phyloP scores from a whole-genome alignment of 2,329 filamentous ascomycete genomes.

The Bertia moriformis region DNA sequence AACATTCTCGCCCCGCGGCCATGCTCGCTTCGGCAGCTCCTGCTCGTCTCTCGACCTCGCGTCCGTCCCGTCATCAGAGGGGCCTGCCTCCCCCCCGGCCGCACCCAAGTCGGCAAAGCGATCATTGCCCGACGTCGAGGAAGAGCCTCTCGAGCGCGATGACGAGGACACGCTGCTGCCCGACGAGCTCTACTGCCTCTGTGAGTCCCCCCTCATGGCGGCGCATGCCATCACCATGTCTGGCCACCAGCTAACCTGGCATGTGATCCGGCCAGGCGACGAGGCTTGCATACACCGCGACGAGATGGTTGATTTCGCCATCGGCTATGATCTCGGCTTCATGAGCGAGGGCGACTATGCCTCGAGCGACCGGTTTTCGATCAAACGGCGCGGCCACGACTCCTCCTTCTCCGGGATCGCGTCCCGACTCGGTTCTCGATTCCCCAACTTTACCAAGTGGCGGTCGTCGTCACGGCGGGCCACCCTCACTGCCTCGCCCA shows the following conservation, averaged over 20 bases:
- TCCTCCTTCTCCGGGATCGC: slow-evolving; percentile 47
- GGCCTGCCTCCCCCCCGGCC: slow-evolving; percentile 12
- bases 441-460: slow-evolving; percentile 36
- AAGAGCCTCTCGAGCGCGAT: background rate
- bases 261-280: slow-evolving; percentile 31
- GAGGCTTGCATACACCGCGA: slow-evolving; percentile 42
- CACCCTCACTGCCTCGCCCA: background rate
- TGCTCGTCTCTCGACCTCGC: slow-evolving; percentile 29
- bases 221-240: background rate
- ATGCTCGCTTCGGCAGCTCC: background rate
- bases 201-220: slow-evolving; percentile 34
- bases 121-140: background rate
- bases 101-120: background rate
- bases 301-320: slow-evolving; percentile 24
- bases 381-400: slow-evolving; percentile 47
- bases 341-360: slow-evolving; percentile 46
- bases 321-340: slow-evolving; percentile 54
- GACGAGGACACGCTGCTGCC: background rate
- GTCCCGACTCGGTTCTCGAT: slow-evolving; percentile 49
- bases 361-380: slow-evolving; percentile 16
- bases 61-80: slow-evolving; percentile 30
- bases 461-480: too few species aligned
- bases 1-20: background rate
- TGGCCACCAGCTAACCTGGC: slow-evolving; percentile 1
- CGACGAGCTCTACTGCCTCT: slow-evolving; percentile 36